These are phyloP conservation scores for Trichoderma simmonsii DNA, from an alignment of 2,329 filamentous ascomycete species.

Conservation along the genomic window DNA sequence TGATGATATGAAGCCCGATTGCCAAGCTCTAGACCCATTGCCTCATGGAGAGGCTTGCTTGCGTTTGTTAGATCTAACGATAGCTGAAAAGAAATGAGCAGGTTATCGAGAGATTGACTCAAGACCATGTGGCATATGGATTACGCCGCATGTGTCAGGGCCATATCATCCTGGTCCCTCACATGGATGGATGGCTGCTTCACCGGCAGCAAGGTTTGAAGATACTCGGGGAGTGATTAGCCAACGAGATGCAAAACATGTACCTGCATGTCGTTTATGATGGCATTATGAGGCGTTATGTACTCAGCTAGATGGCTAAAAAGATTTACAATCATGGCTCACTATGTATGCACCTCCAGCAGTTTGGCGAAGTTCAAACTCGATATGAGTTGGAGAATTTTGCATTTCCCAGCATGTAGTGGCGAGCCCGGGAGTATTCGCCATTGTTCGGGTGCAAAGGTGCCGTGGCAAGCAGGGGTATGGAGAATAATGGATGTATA, in stretches of 20 bases:
- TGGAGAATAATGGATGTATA: not conserved
- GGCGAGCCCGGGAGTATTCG: not conserved
- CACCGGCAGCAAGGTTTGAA: not conserved
- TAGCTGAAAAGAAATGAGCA: not conserved
- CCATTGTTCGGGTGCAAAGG: not conserved
- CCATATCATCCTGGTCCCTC: not conserved
- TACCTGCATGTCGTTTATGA: not conserved
- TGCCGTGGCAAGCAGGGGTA: not conserved
- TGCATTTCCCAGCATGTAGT: not conserved
- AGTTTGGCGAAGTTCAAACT: not conserved
- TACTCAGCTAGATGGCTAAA: not conserved
- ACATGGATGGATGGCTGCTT: not conserved
- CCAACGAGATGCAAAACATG: not conserved
- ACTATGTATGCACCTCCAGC: not conserved
- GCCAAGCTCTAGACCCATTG: not conserved
- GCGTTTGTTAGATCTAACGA: not conserved
- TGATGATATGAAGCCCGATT: not conserved
- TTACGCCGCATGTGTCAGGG: not conserved
- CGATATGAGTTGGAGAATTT: not conserved
- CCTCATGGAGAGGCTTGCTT: constrained; percentile 13
- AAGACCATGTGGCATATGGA: not conserved
- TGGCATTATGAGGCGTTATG: not conserved
- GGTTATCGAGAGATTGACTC: not conserved
- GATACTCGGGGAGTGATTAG: not conserved
- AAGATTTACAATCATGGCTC: not conserved